A percentile compares a stretch with the other conserved stretches of the same genome.
Conservation (phyloP, 768 basidiomycete species). For the Russula lepida region DNA sequence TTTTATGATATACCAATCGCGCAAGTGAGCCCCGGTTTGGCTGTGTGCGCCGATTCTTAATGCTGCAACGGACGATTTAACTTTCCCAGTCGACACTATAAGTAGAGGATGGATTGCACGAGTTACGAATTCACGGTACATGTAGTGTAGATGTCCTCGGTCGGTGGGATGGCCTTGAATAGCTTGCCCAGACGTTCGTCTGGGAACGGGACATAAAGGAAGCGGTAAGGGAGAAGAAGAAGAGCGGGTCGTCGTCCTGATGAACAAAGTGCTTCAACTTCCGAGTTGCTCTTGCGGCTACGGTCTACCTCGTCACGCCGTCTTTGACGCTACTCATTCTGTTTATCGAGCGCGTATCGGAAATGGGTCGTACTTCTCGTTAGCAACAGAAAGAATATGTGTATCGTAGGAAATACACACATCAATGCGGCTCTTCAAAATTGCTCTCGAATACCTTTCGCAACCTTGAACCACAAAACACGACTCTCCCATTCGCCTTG, state of each 20-base stretch:
- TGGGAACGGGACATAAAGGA: no score
- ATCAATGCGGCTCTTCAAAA: constrained; percentile 89
- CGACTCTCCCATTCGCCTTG: constrained; percentile 85
- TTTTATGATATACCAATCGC: no score
- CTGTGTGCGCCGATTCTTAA: no score
- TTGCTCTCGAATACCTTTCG: no score
- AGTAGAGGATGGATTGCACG: no score
- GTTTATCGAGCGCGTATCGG: neutral
- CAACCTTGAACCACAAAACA: no score
- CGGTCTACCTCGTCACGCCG: constrained; percentile 74
- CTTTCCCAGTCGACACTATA: no score
- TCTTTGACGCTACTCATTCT: constrained; percentile 90
- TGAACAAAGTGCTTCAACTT: constrained; percentile 67
- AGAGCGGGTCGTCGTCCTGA: constrained; percentile 61
- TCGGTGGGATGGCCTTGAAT: constrained; percentile 55
- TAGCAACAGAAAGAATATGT: no score
- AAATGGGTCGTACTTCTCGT: neutral
- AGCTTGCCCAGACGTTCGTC: no score
- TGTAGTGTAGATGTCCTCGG: constrained; percentile 74
- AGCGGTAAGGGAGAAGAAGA: neutral
- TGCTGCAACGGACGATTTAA: no score
- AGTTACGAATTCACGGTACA: constrained; percentile 36
- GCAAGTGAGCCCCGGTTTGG: no score
- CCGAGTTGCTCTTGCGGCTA: constrained; percentile 69
- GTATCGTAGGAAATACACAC: constrained; percentile 30